Evolutionary conservation across 352 stramenopile genomes (phyloP), one percentile per base, ranked within the genome.

Genomic region (Phytophthora podocarpi): DNA sequence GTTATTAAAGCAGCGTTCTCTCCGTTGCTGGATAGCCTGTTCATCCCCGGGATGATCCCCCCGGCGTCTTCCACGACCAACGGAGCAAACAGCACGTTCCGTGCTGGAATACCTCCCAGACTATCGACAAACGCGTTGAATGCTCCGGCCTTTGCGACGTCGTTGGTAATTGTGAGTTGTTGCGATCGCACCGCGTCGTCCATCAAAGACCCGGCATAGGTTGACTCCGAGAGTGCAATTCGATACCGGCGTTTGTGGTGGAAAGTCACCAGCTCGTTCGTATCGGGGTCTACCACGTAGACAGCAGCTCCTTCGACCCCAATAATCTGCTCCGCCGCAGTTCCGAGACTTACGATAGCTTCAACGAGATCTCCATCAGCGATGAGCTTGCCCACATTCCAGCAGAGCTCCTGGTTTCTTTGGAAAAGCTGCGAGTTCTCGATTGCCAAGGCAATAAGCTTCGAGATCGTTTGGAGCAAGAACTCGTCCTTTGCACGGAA

Each of bases 401-500:
- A 76, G 37, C 79, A 89, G 4, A 91, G 53, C 53, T 82, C 81
- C 36, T 93, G 83, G 26, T 83, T 93, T 45, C 88, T 87, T 50
- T 93, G 83, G 52, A 93, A 93, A 18, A 91, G 53, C 46, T 91
- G 82, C 18, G 80, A 91, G 64, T 93, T 91, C 27, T 93, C 81
- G 20, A 93, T 93, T 4, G 83, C 83, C 18, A 93, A 59, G 11
- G 81, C 84, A 27, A 93, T 91, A 28, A 93, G 65, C 42, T 93
- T 90, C 1, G 84, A 80, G 40, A 93, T 89, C 1, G 81, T 89
- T 32, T 82, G 67, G 21, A 93, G 60, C 34, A 91, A 64, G 23
- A 91, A 90, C 58, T 91, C 84, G 57, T 93, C 84, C 45, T 91
- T 91, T n/a, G 80, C 62, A 15, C 80, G 82, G 64, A 93, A 93